Evolutionary conservation across 805 yeast genomes (phyloP).

Genomic region (Lachancea fermentati): DNA sequence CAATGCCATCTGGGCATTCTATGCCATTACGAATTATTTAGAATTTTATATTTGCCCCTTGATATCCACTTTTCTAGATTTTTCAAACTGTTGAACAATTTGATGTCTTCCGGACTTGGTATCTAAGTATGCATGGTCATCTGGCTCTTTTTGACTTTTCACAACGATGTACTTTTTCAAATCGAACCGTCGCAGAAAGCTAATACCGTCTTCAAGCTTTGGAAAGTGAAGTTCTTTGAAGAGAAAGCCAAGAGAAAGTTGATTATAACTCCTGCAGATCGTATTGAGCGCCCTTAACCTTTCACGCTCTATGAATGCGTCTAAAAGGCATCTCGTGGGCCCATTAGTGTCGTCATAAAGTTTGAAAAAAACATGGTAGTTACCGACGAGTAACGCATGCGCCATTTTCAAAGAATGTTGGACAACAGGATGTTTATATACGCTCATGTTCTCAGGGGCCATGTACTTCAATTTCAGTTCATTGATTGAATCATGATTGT

Average conservation of each 20-base stretch:
- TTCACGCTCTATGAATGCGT: conserved; percentile 51
- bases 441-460: conserved; percentile 9
- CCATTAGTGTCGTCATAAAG: conserved; percentile 37
- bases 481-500: conserved; percentile 39
- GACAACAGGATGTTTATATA: conserved; percentile 19
- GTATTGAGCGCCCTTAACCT: conserved; percentile 50
- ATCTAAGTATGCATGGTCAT: conserved; percentile 32
- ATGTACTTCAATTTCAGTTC: conserved; percentile 14
- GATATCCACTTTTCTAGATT: conserved; percentile 64
- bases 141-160: conserved; percentile 22
- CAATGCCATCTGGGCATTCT: background rate
- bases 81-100: conserved; percentile 35
- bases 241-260: conserved; percentile 37
- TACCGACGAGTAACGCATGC: conserved; percentile 33
- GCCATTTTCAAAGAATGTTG: conserved; percentile 29
- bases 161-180: conserved; percentile 33
- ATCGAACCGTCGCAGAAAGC: conserved; percentile 40
- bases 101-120: conserved; percentile 31
- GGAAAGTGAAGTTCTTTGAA: conserved; percentile 38
- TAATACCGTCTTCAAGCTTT: conserved; percentile 33
- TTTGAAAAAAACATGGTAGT: conserved; percentile 51
- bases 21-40: background rate
- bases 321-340: conserved; percentile 42
- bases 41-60: conserved; percentile 68
- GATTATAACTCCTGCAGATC: conserved; percentile 53